Evolutionary conservation across 129 eudicot species (phyloP), one percentile per base, ranked within the genome.

Genomic region (Gnaphalium uliginosum): DNA sequence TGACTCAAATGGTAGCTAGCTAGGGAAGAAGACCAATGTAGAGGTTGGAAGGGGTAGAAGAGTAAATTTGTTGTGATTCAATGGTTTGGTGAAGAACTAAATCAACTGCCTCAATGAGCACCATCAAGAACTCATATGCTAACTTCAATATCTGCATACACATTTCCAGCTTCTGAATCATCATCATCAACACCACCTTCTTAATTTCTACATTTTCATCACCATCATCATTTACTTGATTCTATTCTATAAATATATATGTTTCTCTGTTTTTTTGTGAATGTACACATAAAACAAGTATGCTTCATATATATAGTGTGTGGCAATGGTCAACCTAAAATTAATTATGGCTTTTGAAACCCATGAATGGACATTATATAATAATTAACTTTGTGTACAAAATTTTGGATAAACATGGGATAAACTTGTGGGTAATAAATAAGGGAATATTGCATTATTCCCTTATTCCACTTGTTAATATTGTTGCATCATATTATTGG

Each of bases 11-110:
- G 23, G 59, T 29, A 41, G 65, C 73, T 79, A 57, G 46, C 73
- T 73, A 79, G 23, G 87, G 86, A 81, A 89, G 81, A 81, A 89
- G 77, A 33, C 88, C 89, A 21, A 81, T 56, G 43, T 78, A 78
- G 22, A 87, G 83, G 73, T 59, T 68, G 9, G 79, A 18, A 72
- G 24, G 68, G 67, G 41, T 22, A 46, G 88, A 37, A 65, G 64
- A 26, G 32, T 32, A 19, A 46, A 66, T 17, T 13, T 71, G 25
- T 2, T 23, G 57, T n/a, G 78, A 75, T 41, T 74, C 69, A 22
- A 67, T 51, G 58, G 58, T 3, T 24, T 71, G 68, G 17, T 76
- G 75, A 21, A 85, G 37, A 21, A 85, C 83, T 19, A 68, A 69
- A 7, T 76, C 75, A 30, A 86, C 78, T 13, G 92, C 92, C 72